Base-by-base conservation (phyloP, 768 basidiomycete genomes). In the Brasilioporus rufonigricans region DNA sequence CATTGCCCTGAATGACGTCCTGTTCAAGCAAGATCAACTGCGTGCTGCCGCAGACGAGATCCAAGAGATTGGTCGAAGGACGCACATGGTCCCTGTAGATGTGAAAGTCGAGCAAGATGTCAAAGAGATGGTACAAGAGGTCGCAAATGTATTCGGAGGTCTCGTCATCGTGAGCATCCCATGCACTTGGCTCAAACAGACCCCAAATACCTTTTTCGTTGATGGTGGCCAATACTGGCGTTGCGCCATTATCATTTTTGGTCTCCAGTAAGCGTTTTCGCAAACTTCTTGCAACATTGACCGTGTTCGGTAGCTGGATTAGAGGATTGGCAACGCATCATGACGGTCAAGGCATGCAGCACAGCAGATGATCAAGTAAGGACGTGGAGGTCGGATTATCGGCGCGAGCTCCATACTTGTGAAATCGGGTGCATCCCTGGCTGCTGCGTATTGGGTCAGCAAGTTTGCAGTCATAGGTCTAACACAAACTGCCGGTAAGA, bases 271-370 rank as follows among this genome's bases (percentile, higher is more conserved):
- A n/a, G n/a, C n/a, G n/a, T n/a, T n/a, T n/a, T n/a, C n/a, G n/a
- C n/a, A n/a, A n/a, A n/a, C n/a, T n/a, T n/a, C n/a, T n/a, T n/a
- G n/a, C n/a, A n/a, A n/a, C n/a, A n/a, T n/a, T n/a, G n/a, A n/a
- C n/a, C n/a, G n/a, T n/a, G n/a, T n/a, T n/a, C n/a, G n/a, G n/a
- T 32, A 71, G 80, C 72, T 5, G 62, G 65, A 4, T 44, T 70
- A 1, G 68, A 75, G 10, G 67, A 74, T 0, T 78, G 71, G 74
- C 74, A 84, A 61, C 67, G 62, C 61, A 38, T 70, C 8, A 69
- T 79, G 56, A 70, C 74, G 5, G 70, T 86, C 60, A 87, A 87
- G 60, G 73, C 77, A 56, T 55, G 86, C 84, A 2, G 84, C 81
- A 18, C 71, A 71, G 48, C 79, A 81, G 59, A 87, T 87, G 86